phyloP scores from a whole-genome alignment of 1,139 yeast genomes.

The Nakaseomyces kungkrabaensis region DNA sequence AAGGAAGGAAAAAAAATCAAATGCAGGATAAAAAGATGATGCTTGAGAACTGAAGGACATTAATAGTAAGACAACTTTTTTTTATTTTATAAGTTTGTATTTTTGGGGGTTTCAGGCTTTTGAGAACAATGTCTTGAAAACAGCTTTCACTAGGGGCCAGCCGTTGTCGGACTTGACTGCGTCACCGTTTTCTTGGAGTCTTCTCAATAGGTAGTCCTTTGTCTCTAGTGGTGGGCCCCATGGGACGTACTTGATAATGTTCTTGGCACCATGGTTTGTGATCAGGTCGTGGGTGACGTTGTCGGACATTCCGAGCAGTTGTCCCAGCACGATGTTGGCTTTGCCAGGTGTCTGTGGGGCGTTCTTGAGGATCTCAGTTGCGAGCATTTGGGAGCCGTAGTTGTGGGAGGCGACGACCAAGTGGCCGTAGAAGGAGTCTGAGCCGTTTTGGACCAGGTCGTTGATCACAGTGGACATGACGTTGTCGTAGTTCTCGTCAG shows the following conservation, averaged over 20 bases:
- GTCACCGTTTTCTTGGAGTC: constrained; percentile 94
- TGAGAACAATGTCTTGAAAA: constrained; percentile 30
- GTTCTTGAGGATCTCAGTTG: constrained; percentile 43
- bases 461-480: constrained; percentile 61
- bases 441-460: constrained; percentile 43
- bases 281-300: constrained; percentile 71
- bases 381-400: constrained; percentile 62
- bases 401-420: constrained; percentile 92
- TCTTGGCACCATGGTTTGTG: constrained; percentile 50
- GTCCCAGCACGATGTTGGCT: constrained; percentile 74
- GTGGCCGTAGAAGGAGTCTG: constrained; percentile 59
- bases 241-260: constrained; percentile 88
- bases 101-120: neutral
- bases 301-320: constrained; percentile 94
- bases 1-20: too few species aligned
- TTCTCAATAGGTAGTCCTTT: constrained; percentile 78
- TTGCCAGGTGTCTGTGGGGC: constrained; percentile 32
- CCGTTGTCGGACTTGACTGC: constrained; percentile 89
- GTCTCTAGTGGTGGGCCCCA: constrained; percentile 98
- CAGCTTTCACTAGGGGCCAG: constrained; percentile 58
- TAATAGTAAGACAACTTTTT: neutral
- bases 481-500: constrained; percentile 46
- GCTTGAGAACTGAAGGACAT: neutral
- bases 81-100: neutral
- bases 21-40: neutral